phyloP scores from a whole-genome alignment of 495 filamentous ascomycete genomes.

The Xylaria longipes region DNA sequence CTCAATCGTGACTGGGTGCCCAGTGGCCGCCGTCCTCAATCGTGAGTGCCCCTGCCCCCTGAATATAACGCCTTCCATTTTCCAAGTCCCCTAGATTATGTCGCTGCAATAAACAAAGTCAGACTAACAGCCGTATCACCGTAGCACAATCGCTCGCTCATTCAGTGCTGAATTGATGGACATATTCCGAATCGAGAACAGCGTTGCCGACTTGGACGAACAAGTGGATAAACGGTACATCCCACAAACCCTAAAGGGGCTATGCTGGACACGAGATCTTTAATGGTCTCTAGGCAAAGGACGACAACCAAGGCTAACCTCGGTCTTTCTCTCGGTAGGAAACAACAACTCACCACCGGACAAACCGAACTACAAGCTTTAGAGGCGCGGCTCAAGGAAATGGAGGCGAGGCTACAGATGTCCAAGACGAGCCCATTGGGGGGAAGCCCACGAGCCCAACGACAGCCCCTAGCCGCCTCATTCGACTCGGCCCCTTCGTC shows the following conservation, averaged over 20 bases:
- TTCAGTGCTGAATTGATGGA: constrained; percentile 89
- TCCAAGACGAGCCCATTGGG: constrained; percentile 30
- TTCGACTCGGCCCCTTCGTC: constrained; percentile 34
- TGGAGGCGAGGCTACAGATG: constrained; percentile 77
- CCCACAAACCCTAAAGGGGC: constrained; percentile 13
- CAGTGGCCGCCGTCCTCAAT: constrained; percentile 75
- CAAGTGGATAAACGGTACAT: constrained; percentile 86
- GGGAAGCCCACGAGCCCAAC: constrained; percentile 42
- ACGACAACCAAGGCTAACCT: constrained; percentile 27
- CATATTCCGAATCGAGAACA: constrained; percentile 84
- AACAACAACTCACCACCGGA: constrained; percentile 67
- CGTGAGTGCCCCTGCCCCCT: constrained; percentile 61
- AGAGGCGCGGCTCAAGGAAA: constrained; percentile 80
- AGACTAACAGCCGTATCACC: constrained; percentile 15
- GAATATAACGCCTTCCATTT: background rate
- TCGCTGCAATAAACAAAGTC: background rate
- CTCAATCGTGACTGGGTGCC: constrained; percentile 79
- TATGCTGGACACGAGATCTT: constrained; percentile 20
- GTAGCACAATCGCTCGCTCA: constrained; percentile 82
- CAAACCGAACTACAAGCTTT: constrained; percentile 86
- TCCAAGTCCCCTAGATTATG: background rate
- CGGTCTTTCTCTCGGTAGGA: constrained; percentile 54
- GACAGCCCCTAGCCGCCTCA: constrained; percentile 40
- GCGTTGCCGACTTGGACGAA: constrained; percentile 75
- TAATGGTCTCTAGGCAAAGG: constrained; percentile 2